These are phyloP conservation scores for Physaria fendleri DNA, from an alignment of 345 rosid genomes.

Conservation along the genomic window DNA sequence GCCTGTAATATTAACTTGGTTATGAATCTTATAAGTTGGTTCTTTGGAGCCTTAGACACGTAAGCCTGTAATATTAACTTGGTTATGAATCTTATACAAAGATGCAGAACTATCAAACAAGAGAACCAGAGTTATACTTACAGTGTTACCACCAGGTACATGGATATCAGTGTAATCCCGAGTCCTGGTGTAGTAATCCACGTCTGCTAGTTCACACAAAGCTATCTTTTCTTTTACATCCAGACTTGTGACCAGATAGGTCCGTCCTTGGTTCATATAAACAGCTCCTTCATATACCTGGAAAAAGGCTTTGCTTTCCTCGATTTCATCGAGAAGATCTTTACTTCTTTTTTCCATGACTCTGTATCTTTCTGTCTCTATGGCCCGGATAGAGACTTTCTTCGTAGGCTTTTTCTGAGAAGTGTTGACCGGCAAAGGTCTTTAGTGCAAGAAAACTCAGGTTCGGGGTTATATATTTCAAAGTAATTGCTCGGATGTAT, in stretches of 20 bases:
- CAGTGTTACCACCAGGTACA: slow-evolving; percentile 68
- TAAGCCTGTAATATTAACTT: slow-evolving; percentile 47
- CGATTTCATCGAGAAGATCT: slow-evolving; percentile 78
- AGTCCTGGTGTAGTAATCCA: slow-evolving; percentile 76
- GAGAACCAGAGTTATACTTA: slow-evolving; percentile 34
- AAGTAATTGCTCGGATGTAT: slow-evolving; percentile 16
- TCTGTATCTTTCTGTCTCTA: slow-evolving; percentile 60
- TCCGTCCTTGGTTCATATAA: slow-evolving; percentile 84
- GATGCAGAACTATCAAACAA: slow-evolving; percentile 5
- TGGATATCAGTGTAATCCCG: slow-evolving; percentile 74
- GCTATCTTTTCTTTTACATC: slow-evolving; percentile 59
- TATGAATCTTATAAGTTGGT: slow-evolving; percentile 1
- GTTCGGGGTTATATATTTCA: neutral
- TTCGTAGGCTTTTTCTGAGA: slow-evolving; percentile 70
- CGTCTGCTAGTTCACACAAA: slow-evolving; percentile 50
- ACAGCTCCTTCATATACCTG: slow-evolving; percentile 92
- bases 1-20: slow-evolving; percentile 39
- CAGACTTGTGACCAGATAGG: slow-evolving; percentile 69
- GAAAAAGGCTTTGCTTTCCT: slow-evolving; percentile 95
- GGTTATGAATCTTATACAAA: neutral
- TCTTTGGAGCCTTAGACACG: too few species aligned
- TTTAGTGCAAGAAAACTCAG: slow-evolving; percentile 15
- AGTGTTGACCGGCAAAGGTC: slow-evolving; percentile 9
- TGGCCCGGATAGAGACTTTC: slow-evolving; percentile 71
- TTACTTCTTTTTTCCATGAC: slow-evolving; percentile 46